These are phyloP conservation scores for Paramecium biaurelia DNA, from an alignment of 73 alveolate genomes.

Conservation along the genomic window DNA sequence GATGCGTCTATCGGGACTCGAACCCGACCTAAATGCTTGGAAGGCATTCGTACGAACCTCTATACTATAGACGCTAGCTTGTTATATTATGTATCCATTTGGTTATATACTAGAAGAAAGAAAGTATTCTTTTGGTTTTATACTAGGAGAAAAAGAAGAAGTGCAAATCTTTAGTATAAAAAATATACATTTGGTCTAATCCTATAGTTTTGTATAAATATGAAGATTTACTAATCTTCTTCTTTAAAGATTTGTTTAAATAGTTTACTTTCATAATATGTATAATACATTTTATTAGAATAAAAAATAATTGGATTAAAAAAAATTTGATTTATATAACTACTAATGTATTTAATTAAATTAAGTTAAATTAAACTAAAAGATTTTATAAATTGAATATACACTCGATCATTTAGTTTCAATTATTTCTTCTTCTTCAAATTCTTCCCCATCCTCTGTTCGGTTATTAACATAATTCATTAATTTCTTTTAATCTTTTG, in stretches of 20 bases:
- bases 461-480: not conserved
- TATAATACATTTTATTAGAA: no score
- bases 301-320: no score
- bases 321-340: no score
- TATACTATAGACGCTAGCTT: conserved; percentile 76
- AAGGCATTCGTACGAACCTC: conserved; percentile 90
- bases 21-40: conserved; percentile 92
- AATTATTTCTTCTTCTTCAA: conserved; percentile 21
- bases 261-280: no score
- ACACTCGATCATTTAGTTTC: conserved; percentile 17
- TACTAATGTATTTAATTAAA: no score
- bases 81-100: not conserved
- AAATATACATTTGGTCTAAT: no score
- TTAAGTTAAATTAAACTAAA: not conserved
- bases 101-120: not conserved
- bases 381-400: not conserved
- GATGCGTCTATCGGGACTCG: conserved; percentile 90
- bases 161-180: no score
- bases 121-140: no score
- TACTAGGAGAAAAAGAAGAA: no score
- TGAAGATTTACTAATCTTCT: no score
- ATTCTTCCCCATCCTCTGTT: conserved; percentile 12
- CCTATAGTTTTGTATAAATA: no score
- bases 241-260: no score
- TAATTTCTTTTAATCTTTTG: conserved; percentile 5